These are phyloP conservation scores for Globisporangium irregulare DNA, from an alignment of 352 stramenopile genomes.

Conservation along the genomic window DNA sequence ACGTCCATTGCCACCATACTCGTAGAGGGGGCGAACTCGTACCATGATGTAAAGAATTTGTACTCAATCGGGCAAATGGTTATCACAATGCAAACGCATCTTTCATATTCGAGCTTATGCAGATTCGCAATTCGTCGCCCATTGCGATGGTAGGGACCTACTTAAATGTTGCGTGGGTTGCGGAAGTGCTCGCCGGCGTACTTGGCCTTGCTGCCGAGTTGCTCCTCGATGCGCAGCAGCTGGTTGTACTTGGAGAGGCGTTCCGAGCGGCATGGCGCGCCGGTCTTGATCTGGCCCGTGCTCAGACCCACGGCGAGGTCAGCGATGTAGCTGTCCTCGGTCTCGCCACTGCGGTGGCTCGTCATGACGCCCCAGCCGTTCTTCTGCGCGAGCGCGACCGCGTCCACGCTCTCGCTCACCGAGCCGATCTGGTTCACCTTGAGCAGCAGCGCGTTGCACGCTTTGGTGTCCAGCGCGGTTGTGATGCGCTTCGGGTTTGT, in stretches of 20 bases:
- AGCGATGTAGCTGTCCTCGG: constrained; percentile 36
- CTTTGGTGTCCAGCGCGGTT: background rate
- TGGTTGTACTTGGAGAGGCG: constrained; percentile 99
- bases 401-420: constrained; percentile 57
- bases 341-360: background rate
- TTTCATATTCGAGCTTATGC: background rate
- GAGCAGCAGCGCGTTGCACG: background rate
- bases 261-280: constrained; percentile 91
- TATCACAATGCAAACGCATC: background rate
- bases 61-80: background rate
- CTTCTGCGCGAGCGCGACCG: constrained; percentile 39
- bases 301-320: constrained; percentile 43
- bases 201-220: constrained; percentile 15
- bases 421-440: background rate
- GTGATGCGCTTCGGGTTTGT: background rate
- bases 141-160: background rate
- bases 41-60: background rate
- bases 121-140: background rate
- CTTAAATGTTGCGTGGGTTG: constrained; percentile 19
- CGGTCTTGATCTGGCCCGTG: constrained; percentile 63
- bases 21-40: background rate
- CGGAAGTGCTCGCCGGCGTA: constrained; percentile 61
- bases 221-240: constrained; percentile 35
- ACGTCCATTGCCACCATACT: background rate
- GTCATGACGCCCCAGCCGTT: background rate